A percentile compares a stretch with the other conserved stretches of the same genome.
Evolutionary conservation across 2,329 filamentous ascomycete genomes (phyloP).

Genomic region (Paracamarosporium sp.): DNA sequence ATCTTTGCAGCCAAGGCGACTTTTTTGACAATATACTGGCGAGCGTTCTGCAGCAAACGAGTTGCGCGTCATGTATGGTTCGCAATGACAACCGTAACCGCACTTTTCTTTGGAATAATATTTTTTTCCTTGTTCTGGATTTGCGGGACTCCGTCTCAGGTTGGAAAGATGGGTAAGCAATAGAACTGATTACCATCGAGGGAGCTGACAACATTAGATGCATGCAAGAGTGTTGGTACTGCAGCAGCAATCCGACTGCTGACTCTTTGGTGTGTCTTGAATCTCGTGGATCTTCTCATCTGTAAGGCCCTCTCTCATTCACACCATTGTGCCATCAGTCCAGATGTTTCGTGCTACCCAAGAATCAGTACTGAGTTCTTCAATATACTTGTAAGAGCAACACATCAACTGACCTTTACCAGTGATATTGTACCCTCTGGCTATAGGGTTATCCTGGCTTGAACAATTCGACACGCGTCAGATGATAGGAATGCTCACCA

Average conservation of each 20-base stretch:
- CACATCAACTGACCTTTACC: not conserved
- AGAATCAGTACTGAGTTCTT: too few species aligned
- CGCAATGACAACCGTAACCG: not conserved
- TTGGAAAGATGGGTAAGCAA: constrained; percentile 1
- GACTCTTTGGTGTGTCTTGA: constrained; percentile 2
- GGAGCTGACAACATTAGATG: not conserved
- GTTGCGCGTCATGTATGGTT: not conserved
- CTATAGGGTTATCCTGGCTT: not conserved
- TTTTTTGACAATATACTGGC: constrained; percentile 14
- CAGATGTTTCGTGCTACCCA: not conserved
- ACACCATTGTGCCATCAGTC: too few species aligned
- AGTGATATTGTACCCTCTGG: constrained; percentile 12
- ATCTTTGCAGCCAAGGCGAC: constrained; percentile 16
- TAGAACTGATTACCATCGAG: not conserved
- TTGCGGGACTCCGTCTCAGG: not conserved
- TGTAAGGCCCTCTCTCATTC: not conserved
- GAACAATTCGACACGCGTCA: constrained; percentile 7
- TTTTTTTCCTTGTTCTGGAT: constrained; percentile 7
- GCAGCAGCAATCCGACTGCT: not conserved
- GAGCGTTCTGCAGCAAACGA: not conserved
- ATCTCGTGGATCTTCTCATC: constrained; percentile 1
- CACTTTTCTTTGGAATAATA: not conserved
- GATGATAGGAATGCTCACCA: constrained; percentile 1
- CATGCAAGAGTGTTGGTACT: not conserved
- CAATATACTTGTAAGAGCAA: too few species aligned